Conservation (phyloP, 441 rosid genomes). For the Hura crepitans region DNA sequence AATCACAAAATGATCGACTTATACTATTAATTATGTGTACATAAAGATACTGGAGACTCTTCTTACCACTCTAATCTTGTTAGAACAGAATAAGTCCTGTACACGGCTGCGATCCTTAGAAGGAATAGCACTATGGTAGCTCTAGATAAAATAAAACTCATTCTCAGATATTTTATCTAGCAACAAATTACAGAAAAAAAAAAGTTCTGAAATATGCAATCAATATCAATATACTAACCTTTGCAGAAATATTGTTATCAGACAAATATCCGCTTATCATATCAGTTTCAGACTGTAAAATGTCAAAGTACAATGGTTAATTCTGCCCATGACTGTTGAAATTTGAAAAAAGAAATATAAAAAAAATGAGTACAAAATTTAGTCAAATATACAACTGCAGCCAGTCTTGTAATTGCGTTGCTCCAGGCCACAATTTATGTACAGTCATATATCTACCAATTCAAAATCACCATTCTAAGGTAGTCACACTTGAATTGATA, state of each 20-base stretch:
- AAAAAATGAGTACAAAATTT: background rate
- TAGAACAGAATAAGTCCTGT: slow-evolving; percentile 84
- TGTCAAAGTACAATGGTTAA: slow-evolving; percentile 25
- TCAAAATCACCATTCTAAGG: background rate
- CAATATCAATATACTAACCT: slow-evolving; percentile 44
- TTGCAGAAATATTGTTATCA: slow-evolving; percentile 69
- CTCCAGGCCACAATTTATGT: background rate
- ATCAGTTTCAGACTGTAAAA: slow-evolving; percentile 81
- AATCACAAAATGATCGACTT: slow-evolving; percentile 6
- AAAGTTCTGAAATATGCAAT: slow-evolving; percentile 4
- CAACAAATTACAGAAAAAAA: slow-evolving; percentile 16
- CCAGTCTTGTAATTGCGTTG: background rate
- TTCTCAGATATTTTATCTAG: slow-evolving; percentile 24
- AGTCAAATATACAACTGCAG: background rate
- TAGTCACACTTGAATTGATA: background rate
- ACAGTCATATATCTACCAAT: background rate
- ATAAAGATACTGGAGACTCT: slow-evolving; percentile 1
- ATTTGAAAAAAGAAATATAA: background rate
- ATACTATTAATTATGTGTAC: background rate
- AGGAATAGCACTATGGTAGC: slow-evolving; percentile 81
- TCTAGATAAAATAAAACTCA: slow-evolving; percentile 39
- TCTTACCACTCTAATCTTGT: slow-evolving; percentile 92
- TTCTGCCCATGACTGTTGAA: slow-evolving; percentile 10
- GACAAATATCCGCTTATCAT: slow-evolving; percentile 68
- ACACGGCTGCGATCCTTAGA: slow-evolving; percentile 67